These are phyloP conservation scores for Rhizoclosmatium sp. DNA, from an alignment of 192 early-diverging fungal genomes.

Conservation along the genomic window DNA sequence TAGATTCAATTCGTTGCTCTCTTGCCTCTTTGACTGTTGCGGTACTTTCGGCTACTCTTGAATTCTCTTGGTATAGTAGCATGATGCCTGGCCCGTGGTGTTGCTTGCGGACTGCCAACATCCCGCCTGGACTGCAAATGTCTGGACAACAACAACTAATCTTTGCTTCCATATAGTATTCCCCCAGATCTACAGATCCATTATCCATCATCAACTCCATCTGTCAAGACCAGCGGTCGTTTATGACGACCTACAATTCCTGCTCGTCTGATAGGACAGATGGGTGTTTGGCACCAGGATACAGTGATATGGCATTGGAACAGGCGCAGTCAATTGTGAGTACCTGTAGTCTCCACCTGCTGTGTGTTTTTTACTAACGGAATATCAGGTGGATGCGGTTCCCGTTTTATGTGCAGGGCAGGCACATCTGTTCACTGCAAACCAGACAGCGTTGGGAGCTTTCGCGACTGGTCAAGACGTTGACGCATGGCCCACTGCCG, in stretches of 20 bases:
- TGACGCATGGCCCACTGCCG: not conserved
- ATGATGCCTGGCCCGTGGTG: too few relatives aligned
- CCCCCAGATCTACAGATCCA: not conserved
- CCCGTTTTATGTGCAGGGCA: too few relatives aligned
- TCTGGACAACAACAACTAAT: not conserved
- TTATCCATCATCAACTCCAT: not conserved
- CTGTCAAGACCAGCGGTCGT: not conserved
- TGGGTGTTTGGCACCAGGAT: not conserved
- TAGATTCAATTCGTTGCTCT: not conserved
- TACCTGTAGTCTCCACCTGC: not conserved
- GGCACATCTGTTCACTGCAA: not conserved
- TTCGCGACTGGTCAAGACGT: not conserved
- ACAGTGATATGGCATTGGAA: not conserved
- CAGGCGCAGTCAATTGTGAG: not conserved
- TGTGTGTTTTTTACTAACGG: not conserved
- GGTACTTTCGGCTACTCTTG: not conserved
- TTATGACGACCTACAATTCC: not conserved
- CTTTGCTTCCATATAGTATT: not conserved
- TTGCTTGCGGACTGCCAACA: too few relatives aligned
- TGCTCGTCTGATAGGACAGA: not conserved
- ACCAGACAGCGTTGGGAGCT: not conserved
- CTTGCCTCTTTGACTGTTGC: not conserved
- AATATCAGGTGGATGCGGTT: too few relatives aligned
- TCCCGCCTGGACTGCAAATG: too few relatives aligned
- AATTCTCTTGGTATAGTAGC: too few relatives aligned